Percentiles rank a stretch among this genome's conserved stretches.
phyloP scores from a whole-genome alignment of 108 stramenopile species.

The Chaetoceros muelleri region DNA sequence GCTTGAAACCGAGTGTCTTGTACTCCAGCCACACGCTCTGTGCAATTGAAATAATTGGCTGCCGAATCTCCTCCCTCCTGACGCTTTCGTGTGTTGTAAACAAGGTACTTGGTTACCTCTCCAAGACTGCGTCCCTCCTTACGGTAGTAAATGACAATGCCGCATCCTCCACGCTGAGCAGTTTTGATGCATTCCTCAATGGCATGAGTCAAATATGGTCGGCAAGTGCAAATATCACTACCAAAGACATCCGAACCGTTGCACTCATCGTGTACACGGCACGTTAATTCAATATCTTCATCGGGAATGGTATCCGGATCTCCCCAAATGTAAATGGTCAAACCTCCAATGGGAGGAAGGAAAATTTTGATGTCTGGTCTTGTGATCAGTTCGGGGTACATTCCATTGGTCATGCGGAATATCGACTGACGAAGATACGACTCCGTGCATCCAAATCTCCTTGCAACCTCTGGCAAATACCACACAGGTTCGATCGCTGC shows the following conservation, averaged over 20 bases:
- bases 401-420: constrained; percentile 97
- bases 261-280: constrained; percentile 98
- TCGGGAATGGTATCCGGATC: constrained; percentile 95
- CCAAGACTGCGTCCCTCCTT: constrained; percentile 96
- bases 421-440: constrained; percentile 81
- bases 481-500: constrained; percentile 99
- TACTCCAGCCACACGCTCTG: constrained; percentile 91
- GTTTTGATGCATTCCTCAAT: constrained; percentile 99
- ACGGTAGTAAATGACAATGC: constrained; percentile 95
- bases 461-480: constrained; percentile 97
- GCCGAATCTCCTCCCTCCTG: constrained; percentile 94
- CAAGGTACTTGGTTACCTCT: constrained; percentile 98
- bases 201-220: constrained; percentile 97
- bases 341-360: constrained; percentile 97
- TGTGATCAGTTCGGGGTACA: constrained; percentile 98
- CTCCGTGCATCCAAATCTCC: constrained; percentile 94
- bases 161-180: constrained; percentile 89
- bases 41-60: constrained; percentile 95
- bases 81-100: constrained; percentile 98
- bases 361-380: constrained; percentile 96
- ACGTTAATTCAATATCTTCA: constrained; percentile 94
- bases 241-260: constrained; percentile 99
- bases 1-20: constrained; percentile 97
- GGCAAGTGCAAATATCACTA: constrained; percentile 94
- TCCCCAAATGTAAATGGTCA: constrained; percentile 99